Evolutionary conservation across 2,329 filamentous ascomycete genomes (phyloP), one percentile per base, ranked within the genome.

Genomic region (Diaporthe destruens): DNA sequence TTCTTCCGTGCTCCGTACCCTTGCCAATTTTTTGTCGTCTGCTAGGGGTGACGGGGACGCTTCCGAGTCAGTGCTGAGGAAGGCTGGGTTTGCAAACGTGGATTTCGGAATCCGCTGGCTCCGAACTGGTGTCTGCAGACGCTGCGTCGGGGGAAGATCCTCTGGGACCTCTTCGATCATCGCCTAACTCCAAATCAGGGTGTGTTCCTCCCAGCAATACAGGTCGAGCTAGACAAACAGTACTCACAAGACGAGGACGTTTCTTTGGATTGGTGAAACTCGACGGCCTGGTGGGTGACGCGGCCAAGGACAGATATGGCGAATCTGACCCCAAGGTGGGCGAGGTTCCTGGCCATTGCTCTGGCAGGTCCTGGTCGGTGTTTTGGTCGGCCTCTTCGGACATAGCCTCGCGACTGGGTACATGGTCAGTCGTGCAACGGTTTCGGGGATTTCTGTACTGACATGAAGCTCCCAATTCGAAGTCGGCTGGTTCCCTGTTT

Each of bases 111-210:
- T 7, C 8, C 34, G 32, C 14, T 23, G 47, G 32, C 61, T 36
- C 25, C 23, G 32, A 29, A n/a, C 23, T 39, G 61, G 61, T n/a
- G 61, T 69, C n/a, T 34, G 18, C 51, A 61, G 54, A 9, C 36
- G 59, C 61, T 73, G 72, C 25, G 72, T 73, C 20, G 72, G 54
- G 3, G 72, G 68, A 14, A 73, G 53, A 2, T 71, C 59, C 20
- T 71, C 72, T n/a, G 57, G 23, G 1, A 32, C 25, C 39, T 73
- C 67, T 20, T 71, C 67, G 25, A 71, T 71, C 32, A 71, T 49
- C 8, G 61, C 44, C 59, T 65, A 14, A 1, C 29, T 18, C 9
- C 1, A 23, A 3, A 9, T 65, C 29, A 65, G 59, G 14, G 16
- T 3, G 16, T 32, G 1, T 18, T 32, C 1, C 20, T 34, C 16